These are phyloP conservation scores for Mercurialis annua DNA, from an alignment of 345 rosid genomes.

Conservation along the genomic window DNA sequence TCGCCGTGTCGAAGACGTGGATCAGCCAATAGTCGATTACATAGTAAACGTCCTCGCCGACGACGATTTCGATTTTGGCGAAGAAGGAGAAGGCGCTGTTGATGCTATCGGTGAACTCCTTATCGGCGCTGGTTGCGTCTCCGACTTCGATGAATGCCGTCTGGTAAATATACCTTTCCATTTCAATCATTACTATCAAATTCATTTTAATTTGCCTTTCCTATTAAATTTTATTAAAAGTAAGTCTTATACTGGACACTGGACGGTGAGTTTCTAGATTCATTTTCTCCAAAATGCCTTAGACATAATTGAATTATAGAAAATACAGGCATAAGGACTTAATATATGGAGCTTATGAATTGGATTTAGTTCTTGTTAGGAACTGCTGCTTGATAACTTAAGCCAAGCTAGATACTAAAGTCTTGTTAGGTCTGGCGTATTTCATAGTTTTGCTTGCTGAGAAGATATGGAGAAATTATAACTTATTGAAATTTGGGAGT, in stretches of 20 bases:
- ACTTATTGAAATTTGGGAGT: background rate
- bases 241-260: too few species aligned
- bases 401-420: too few species aligned
- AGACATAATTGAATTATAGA: too few species aligned
- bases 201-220: too few species aligned
- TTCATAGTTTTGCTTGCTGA: background rate
- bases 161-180: slow-evolving; percentile 38
- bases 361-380: background rate
- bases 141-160: slow-evolving; percentile 76
- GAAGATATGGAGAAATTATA: background rate
- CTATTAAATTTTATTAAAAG: background rate
- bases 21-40: slow-evolving; percentile 90
- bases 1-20: slow-evolving; percentile 62
- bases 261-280: too few species aligned
- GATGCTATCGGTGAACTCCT: slow-evolving; percentile 94
- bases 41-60: slow-evolving; percentile 97
- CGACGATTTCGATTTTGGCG: slow-evolving; percentile 95
- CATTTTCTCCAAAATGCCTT: too few species aligned
- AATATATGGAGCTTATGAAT: too few species aligned
- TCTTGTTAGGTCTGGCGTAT: background rate
- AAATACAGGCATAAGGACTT: too few species aligned
- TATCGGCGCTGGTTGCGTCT: slow-evolving; percentile 79
- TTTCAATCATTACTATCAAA: background rate
- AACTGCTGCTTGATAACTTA: background rate
- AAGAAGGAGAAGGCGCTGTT: slow-evolving; percentile 83